Evolutionary conservation across 768 basidiomycete species (phyloP).

Genomic region (Russula brevipes): DNA sequence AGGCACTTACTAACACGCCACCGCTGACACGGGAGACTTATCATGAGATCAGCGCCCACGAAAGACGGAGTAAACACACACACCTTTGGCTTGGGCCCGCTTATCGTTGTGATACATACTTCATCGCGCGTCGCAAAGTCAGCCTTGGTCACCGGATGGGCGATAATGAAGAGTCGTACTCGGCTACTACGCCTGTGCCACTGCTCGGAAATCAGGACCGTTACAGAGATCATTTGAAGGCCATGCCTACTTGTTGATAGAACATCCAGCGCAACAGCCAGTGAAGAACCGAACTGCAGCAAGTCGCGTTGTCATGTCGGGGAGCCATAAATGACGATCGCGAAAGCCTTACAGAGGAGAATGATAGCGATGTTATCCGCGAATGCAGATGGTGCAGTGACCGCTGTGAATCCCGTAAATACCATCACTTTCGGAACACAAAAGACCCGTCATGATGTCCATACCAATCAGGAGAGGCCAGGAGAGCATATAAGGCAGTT

Average conservation of each 20-base stretch:
- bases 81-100: slow-evolving; percentile 15
- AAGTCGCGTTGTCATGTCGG: not conserved
- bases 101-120: slow-evolving; percentile 23
- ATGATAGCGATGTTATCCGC: slow-evolving; percentile 22
- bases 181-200: slow-evolving; percentile 19
- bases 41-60: not conserved
- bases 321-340: not conserved
- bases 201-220: not conserved
- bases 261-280: slow-evolving; percentile 21
- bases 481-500: slow-evolving; percentile 16
- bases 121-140: not conserved
- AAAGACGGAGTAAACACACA: not conserved
- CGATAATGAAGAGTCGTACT: slow-evolving; percentile 3
- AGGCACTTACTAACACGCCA: slow-evolving; percentile 14
- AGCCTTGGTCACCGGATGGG: not conserved
- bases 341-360: slow-evolving; percentile 16
- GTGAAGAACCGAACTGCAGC: slow-evolving; percentile 24
- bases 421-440: not conserved
- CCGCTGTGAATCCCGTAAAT: not conserved
- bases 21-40: not conserved
- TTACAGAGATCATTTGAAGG: not conserved
- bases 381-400: slow-evolving; percentile 21
- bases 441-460: not conserved
- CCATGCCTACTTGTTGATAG: slow-evolving; percentile 21
- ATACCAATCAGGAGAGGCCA: slow-evolving; percentile 25